Base-by-base conservation (phyloP, 768 basidiomycete species). In the Scleroderma bovista region DNA sequence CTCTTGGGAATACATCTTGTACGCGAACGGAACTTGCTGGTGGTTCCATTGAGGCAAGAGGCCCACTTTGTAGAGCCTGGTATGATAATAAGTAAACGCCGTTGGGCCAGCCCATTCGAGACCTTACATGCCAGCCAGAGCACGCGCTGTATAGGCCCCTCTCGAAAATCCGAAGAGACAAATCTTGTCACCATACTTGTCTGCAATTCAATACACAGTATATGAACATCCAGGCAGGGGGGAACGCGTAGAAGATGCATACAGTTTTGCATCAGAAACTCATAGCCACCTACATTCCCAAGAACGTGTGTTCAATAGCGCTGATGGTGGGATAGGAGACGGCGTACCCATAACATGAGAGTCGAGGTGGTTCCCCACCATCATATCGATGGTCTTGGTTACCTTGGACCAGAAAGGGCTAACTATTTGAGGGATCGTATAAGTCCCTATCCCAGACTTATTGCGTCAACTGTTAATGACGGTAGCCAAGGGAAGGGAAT, bases 161-260 rank as follows among this genome's bases (percentile, higher is more conserved):
- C 88, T 72, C 3, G 87, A 88, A 63, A 89, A 89, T 0, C 87
- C 89, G 58, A 91, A 90, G 3, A 92, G 71, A 60, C 77, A 88
- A 3, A 92, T 85, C 54, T 80, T 83, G 64, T 91, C 88, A 0
- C 82, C 83, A n/a, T 74, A 73, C 29, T 78, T 68, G 50, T 86
- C 83, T 86, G 19, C 16, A 47, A 32, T 39, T 24, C 41, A 29
- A 43, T 29, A 43, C 9, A 16, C 8, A 9, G 9, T 6, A 4
- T 17, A 15, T 40, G 7, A 33, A 6, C 10, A 5, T 40, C 20
- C 13, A 16, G 20, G 2, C 6, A n/a, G 8, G 10, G 26, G 19
- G 17, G 20, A 16, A 42, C 10, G 39, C 7, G 9, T 10, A 43
- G 29, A n/a, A 29, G 20, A 13, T 1, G 62, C 76, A n/a, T 55